Base-by-base conservation (phyloP, 177 flowering plant genomes). In the Vitis hybrid region DNA sequence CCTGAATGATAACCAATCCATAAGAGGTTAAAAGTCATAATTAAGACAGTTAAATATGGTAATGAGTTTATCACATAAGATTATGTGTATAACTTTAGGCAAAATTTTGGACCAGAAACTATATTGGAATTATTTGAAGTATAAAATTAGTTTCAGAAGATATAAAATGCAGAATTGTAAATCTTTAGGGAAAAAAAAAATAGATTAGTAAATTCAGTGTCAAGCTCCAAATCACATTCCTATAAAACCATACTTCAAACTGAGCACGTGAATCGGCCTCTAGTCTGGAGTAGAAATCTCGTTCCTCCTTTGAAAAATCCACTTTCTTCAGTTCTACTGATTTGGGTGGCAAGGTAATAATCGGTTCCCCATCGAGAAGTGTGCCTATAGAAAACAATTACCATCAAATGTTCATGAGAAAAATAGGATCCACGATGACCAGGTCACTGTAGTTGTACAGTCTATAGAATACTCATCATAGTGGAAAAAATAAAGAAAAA, bases 221-320 rank as follows among this genome's bases (percentile, higher is more conserved):
- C 51, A 57, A 75, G 54, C 51, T 9, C 33, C 20, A 65, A 12
- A 20, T 49, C 63, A 22, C 33, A 69, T 38, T 56, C 52, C 67
- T 71, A 70, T 14, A 75, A 73, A 72, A 67, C 13, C 80, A 62
- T 73, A 90, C 92, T 73, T 85, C 73, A 69, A 92, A 94, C 75
- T 92, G 94, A 65, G 89, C 95, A 57, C 94, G 90, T 64, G 96
- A 94, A 63, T 92, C 93, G 66, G 84, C 85, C 85, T 94, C 98
- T 64, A 94, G 80, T 70, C 79, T 86, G 68, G 83, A 76, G 77
- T 94, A 94, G 73, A 92, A 94, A 31, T 85, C 87, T 14, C 97
- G 88, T 66, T 94, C 98, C 75, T 88, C 93, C 60, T 68, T 50
- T 1, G 98, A 84, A 73, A 94, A 94, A 14, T 92, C 98, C 68